A percentile compares a stretch with the other conserved stretches of the same genome.
Conservation (phyloP, 2,329 filamentous ascomycete species). For the Penicillium sp. region DNA sequence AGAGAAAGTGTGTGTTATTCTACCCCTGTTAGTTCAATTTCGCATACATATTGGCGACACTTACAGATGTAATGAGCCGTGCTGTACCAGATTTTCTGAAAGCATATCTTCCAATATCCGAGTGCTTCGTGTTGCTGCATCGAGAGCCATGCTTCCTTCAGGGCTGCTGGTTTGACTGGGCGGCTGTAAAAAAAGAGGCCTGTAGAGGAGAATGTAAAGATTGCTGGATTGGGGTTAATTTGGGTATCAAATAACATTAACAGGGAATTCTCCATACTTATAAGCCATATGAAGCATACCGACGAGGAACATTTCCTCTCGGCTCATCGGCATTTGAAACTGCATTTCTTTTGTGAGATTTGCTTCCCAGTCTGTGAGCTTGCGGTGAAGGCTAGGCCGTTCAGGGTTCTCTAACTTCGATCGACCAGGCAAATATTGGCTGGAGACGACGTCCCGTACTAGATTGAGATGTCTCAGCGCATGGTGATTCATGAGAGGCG, state of each 20-base stretch:
- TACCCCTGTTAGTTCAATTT: conserved; percentile 9
- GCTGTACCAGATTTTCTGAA: conserved; percentile 44
- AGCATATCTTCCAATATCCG: conserved; percentile 53
- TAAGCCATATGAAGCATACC: conserved; percentile 49
- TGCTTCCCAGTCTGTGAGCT: conserved; percentile 44
- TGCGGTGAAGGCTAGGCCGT: conserved; percentile 28
- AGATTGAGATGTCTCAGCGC: background rate
- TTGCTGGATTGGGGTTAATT: conserved; percentile 32
- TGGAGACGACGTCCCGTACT: conserved; percentile 42
- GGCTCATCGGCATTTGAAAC: conserved; percentile 31
- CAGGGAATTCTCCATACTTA: conserved; percentile 34
- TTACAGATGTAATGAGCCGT: conserved; percentile 49
- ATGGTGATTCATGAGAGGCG: background rate
- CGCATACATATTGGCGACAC: background rate
- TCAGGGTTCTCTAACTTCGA: conserved; percentile 23
- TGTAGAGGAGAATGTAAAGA: conserved; percentile 49
- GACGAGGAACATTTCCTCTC: conserved; percentile 39
- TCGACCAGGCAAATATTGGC: conserved; percentile 35
- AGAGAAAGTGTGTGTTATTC: conserved; percentile 52
- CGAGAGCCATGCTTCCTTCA: conserved; percentile 45
- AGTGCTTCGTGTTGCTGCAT: conserved; percentile 49
- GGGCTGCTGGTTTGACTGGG: conserved; percentile 26
- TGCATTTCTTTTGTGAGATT: conserved; percentile 38
- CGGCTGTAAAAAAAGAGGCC: conserved; percentile 44
- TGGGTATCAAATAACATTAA: background rate